Conservation (phyloP, 1,139 yeast species). For the Suhomyces guaymorum region DNA sequence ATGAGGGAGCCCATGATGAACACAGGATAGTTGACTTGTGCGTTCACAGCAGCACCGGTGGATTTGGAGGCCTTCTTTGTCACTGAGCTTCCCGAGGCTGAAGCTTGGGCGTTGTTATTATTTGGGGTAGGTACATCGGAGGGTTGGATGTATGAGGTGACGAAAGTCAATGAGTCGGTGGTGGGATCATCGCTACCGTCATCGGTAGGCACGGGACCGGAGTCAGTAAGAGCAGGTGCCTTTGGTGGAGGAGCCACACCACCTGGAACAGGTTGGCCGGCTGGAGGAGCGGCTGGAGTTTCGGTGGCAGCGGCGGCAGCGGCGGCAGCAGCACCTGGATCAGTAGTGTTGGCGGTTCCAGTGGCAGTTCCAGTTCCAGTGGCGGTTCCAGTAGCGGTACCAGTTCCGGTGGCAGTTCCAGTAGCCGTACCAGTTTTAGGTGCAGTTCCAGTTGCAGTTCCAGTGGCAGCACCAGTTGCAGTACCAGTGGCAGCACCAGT, state of each 20-base stretch:
- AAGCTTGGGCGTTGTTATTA: not conserved
- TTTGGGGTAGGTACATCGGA: conserved; percentile 1
- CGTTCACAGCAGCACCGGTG: not conserved
- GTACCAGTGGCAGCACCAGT: conserved; percentile 14
- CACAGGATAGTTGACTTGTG: not conserved
- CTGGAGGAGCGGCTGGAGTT: conserved; percentile 15
- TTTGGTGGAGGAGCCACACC: conserved; percentile 19
- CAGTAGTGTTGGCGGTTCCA: conserved; percentile 6
- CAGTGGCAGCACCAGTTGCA: conserved; percentile 24
- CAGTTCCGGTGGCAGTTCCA: conserved; percentile 11
- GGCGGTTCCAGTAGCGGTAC: conserved; percentile 12
- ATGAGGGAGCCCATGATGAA: conserved; percentile 5
- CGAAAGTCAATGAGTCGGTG: conserved; percentile 17
- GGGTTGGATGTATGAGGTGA: conserved; percentile 14
- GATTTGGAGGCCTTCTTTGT: not conserved
- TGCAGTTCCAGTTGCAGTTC: conserved; percentile 10
- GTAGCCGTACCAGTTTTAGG: conserved; percentile 11
- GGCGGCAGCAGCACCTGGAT: conserved; percentile 14
- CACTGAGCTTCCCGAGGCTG: conserved; percentile 2
- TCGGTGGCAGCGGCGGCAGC: conserved; percentile 16
- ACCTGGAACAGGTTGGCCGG: conserved; percentile 16
- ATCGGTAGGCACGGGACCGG: conserved; percentile 15
- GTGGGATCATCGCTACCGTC: conserved; percentile 18
- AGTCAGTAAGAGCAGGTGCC: conserved; percentile 9
- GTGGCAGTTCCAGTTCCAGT: conserved; percentile 17